Evolutionary conservation across 148 eudicot species (phyloP), one percentile per base, ranked within the genome.

Genomic region (Fagopyrum tataricum): DNA sequence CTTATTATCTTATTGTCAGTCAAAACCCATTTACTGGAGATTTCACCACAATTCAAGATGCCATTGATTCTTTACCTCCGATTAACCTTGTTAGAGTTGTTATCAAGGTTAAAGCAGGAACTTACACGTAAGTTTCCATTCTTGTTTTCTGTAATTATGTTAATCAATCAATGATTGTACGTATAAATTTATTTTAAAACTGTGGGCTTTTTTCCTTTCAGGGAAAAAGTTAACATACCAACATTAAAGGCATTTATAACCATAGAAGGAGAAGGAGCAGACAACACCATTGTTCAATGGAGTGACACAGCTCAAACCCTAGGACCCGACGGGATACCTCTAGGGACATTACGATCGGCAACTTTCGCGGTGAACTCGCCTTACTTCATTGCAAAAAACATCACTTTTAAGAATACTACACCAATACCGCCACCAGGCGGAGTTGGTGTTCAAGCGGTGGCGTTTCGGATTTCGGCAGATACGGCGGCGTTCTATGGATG

Each of bases 231-330:
- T 44, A 76, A 75, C 58, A 91, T 95, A 82, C 91, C 97, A 42
- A 77, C 78, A 78, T 44, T 83, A 46, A 95, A 95, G 77, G 78
- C 97, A 59, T 95, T 84, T 78, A 79, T 95, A 79, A 90, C 86
- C 26, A 87, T 95, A 80, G 80, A 88, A 90, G 99, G 99, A 67
- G 99, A 88, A 81, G 99, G 97, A 53, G 96, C 96, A 71, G 96
- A 90, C 7, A 88, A 86, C 46, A 95, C 99, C 44, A 81, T 87
- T 41, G 87, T 95, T 1, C 77, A 91, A 78, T 95, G 97, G 97
- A 97, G 99, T 43, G 99, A 95, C 78, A 91, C 97, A 61, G 99
- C 99, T n/a, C 77, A 86, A 17, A 90, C 99, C 59, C 74, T 67
- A 15, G 99, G 94, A 23, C 81, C 91, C 8, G 87, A 73, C 18